Evolutionary conservation across 352 stramenopile species (phyloP), one percentile per base, ranked within the genome.

Genomic region (Vaucheria bursata): DNA sequence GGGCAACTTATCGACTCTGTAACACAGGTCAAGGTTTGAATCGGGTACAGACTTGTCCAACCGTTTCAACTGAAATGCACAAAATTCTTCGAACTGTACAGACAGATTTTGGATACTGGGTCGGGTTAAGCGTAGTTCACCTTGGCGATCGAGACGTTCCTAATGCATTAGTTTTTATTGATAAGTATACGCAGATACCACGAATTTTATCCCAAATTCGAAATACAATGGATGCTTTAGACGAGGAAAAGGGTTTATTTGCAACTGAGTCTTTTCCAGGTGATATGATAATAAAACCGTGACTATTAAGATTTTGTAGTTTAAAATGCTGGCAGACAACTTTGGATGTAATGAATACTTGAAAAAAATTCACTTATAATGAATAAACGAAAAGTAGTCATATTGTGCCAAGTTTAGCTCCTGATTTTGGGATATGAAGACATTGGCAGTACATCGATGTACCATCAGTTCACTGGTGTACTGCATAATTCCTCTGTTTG

Each of bases 151-250:
- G 86, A 18, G 86, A 91, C 85, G 87, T 90, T 38, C 87, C 87
- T 7, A 90, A 91, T 79, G 88, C 88, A 8, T 75, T 91, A 8
- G 75, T 90, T 5, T 91, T 91, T 74, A 91, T 91, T 78, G 88
- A 91, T 79, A 91, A 91, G 77, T 91, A 91, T 79, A 90, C 87
- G 25, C 87, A 91, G 80, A 87, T 91, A 66, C 87, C 87, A 39
- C 71, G 86, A 34, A 83, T 83, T 32, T 59, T 83, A 18, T 49
- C 35, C n/a, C 71, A 75, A 29, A 67, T 83, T 0, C 45, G 4
- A 8, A 52, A 82, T 38, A 53, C 45, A 6, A 40, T 77, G 7
- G 38, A 49, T 32, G 80, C 71, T 18, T 49, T 83, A 8, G 74
- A 85, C n/a, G 74, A 81, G 8, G 67, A 78, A 25, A 69, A 36